phyloP scores from a whole-genome alignment of 352 stramenopile species.

The Stramenopiles sp. region DNA sequence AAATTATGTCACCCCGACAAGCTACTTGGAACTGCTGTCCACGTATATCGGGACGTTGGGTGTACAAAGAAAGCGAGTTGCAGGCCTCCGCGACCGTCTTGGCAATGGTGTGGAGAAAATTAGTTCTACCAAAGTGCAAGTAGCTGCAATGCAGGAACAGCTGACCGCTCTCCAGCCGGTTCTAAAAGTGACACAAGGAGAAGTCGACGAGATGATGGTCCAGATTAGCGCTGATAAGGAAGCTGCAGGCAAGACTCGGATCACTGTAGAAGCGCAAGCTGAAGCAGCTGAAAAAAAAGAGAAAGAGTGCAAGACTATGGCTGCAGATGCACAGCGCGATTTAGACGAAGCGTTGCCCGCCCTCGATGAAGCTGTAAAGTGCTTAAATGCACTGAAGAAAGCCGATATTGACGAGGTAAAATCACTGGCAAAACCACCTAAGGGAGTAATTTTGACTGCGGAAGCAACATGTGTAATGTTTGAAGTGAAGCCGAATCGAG shows the following conservation, averaged over 20 bases:
- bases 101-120: constrained; percentile 77
- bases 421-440: constrained; percentile 54
- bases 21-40: constrained; percentile 76
- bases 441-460: constrained; percentile 63
- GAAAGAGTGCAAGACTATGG: constrained; percentile 69
- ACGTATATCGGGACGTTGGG: constrained; percentile 69
- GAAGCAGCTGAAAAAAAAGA: constrained; percentile 67
- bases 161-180: constrained; percentile 70
- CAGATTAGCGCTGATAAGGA: constrained; percentile 71
- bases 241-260: constrained; percentile 72
- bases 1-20: constrained; percentile 86
- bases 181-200: constrained; percentile 66
- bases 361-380: constrained; percentile 66
- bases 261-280: constrained; percentile 69
- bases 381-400: constrained; percentile 70
- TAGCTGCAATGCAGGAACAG: constrained; percentile 67
- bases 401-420: constrained; percentile 78
- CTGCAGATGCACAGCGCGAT: constrained; percentile 67
- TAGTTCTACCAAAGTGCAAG: constrained; percentile 66
- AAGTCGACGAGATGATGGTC: constrained; percentile 77
- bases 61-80: constrained; percentile 66
- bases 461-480: constrained; percentile 80
- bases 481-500: constrained; percentile 64
- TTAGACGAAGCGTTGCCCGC: constrained; percentile 70
- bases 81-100: constrained; percentile 49